Evolutionary conservation across 257 asterid species (phyloP).

Genomic region (Solanum phureja): DNA sequence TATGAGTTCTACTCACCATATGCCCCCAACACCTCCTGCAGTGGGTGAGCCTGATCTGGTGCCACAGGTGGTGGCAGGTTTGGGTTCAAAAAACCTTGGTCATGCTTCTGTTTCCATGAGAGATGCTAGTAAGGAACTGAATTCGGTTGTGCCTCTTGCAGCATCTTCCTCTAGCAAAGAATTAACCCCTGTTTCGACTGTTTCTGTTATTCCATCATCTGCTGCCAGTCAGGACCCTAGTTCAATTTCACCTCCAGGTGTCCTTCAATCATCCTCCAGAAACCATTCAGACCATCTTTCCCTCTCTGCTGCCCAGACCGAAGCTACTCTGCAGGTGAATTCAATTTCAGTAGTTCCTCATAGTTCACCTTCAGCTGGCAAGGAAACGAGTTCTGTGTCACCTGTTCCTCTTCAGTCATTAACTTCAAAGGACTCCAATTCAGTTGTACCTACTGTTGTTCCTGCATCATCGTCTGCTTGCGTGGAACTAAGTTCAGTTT

Average conservation of each 20-base stretch:
- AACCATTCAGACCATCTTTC: slow-evolving; percentile 18
- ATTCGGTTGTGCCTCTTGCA: neutral
- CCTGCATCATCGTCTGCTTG: slow-evolving; percentile 2
- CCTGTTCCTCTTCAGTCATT: neutral
- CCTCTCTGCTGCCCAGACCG: slow-evolving; percentile 17
- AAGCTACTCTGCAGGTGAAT: slow-evolving; percentile 8
- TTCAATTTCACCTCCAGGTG: neutral
- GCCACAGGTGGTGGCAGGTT: slow-evolving; percentile 23
- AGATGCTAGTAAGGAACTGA: neutral
- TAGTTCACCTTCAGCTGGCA: slow-evolving; percentile 2
- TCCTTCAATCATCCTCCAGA: neutral
- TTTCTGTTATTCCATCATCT: neutral
- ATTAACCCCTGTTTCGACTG: neutral
- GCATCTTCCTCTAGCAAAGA: neutral
- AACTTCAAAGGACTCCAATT: slow-evolving; percentile 4
- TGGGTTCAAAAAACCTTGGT: slow-evolving; percentile 7
- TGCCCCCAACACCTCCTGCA: slow-evolving; percentile 2
- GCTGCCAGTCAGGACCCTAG: neutral
- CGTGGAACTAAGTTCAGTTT: neutral
- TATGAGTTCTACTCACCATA: slow-evolving; percentile 1
- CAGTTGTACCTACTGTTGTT: slow-evolving; percentile 10
- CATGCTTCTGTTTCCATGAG: neutral
- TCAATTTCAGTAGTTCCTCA: slow-evolving; percentile 11
- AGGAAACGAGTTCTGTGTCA: neutral
- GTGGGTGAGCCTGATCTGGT: slow-evolving; percentile 3